These are phyloP conservation scores for Skeletonema grethae DNA, from an alignment of 108 stramenopile species.

Conservation along the genomic window DNA sequence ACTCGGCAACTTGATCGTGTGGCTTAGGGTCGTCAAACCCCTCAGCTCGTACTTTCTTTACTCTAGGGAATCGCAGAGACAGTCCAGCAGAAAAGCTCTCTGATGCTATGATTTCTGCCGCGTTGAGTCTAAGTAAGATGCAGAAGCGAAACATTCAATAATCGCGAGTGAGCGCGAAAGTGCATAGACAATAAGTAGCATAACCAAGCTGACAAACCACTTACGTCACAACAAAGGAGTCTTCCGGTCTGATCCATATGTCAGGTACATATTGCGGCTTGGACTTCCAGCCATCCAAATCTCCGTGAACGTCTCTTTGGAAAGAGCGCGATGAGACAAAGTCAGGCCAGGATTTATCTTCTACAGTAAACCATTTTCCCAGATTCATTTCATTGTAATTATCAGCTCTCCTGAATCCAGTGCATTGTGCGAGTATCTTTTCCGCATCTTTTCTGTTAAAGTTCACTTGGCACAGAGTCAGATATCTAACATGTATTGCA, in stretches of 20 bases:
- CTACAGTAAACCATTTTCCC: conserved; percentile 67
- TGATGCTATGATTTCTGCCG: conserved; percentile 68
- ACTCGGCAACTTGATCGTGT: conserved; percentile 48
- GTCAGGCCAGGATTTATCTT: conserved; percentile 55
- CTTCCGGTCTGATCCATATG: conserved; percentile 64
- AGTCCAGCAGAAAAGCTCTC: conserved; percentile 67
- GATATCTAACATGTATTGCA: conserved; percentile 15
- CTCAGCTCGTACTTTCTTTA: conserved; percentile 59
- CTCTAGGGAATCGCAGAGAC: conserved; percentile 76
- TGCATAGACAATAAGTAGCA: background rate
- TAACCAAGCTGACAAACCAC: background rate
- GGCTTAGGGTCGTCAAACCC: conserved; percentile 51
- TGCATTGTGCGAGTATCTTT: conserved; percentile 34
- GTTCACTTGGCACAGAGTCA: conserved; percentile 65
- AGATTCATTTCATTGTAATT: conserved; percentile 44
- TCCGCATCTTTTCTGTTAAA: conserved; percentile 32
- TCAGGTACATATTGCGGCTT: conserved; percentile 41
- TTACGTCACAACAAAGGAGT: conserved; percentile 68
- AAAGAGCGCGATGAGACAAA: conserved; percentile 69
- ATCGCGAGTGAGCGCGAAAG: background rate
- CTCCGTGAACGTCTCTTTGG: conserved; percentile 52
- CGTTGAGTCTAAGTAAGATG: conserved; percentile 50
- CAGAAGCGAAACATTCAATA: background rate
- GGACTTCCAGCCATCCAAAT: conserved; percentile 67
- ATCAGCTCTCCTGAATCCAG: conserved; percentile 54